Percentiles rank a stretch among this genome's conserved stretches.
Evolutionary conservation across 1,284 basidiomycete genomes (phyloP).

Genomic region (Austroboletus rostrupii): DNA sequence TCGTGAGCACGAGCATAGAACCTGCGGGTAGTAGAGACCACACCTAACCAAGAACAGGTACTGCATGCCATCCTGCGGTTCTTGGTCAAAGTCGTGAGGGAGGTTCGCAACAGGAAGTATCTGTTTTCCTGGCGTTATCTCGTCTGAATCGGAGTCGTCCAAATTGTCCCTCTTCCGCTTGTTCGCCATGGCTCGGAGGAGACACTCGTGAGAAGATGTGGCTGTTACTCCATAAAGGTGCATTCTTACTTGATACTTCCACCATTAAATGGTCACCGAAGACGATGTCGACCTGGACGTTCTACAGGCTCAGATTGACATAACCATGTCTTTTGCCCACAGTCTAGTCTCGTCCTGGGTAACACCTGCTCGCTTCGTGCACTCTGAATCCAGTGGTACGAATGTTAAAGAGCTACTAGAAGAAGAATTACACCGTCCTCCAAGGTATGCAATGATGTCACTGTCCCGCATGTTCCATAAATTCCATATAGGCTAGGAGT

Average conservation of each 20-base stretch:
- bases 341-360: constrained; percentile 72
- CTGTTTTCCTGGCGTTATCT: constrained; percentile 53
- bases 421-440: constrained; percentile 61
- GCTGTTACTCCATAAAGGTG: constrained; percentile 17
- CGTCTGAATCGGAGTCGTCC: constrained; percentile 51
- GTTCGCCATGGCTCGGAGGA: constrained; percentile 24
- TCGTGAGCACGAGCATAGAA: constrained; percentile 5
- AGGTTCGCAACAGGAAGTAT: constrained; percentile 73
- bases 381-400: constrained; percentile 25
- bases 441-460: constrained; percentile 46
- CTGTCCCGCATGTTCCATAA: constrained; percentile 6
- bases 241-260: neutral
- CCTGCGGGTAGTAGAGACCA: constrained; percentile 12
- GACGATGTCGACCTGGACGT: constrained; percentile 59
- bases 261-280: constrained; percentile 27
- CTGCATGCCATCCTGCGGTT: constrained; percentile 70
- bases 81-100: constrained; percentile 58
- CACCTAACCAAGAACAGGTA: constrained; percentile 81
- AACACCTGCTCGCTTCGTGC: constrained; percentile 40
- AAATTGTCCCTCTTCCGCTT: constrained; percentile 50
- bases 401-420: constrained; percentile 56
- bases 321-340: constrained; percentile 72
- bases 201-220: neutral
- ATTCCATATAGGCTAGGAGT: constrained; percentile 56
- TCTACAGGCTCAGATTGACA: constrained; percentile 71